Base-by-base conservation (phyloP, 352 stramenopile genomes). In the Peronosclerospora sorghi region DNA sequence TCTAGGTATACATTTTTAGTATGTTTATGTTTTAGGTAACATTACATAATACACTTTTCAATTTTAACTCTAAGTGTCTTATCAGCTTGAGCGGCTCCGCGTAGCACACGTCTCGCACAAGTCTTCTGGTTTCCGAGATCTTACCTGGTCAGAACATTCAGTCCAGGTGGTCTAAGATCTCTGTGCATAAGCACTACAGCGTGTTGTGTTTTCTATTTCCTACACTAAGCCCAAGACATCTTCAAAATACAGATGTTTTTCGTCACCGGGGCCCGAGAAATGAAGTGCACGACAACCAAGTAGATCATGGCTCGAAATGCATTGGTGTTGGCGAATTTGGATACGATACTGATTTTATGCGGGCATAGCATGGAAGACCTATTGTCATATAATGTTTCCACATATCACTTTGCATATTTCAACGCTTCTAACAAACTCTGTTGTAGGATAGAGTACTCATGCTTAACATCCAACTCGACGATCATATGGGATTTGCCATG, bases 181-280 rank as follows among this genome's bases (percentile, higher is more conserved):
- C n/a, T n/a, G n/a, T n/a, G n/a, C n/a, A n/a, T n/a, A n/a, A n/a
- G n/a, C n/a, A n/a, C n/a, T n/a, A n/a, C n/a, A n/a, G n/a, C n/a
- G n/a, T n/a, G n/a, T n/a, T n/a, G n/a, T n/a, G n/a, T n/a, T n/a
- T n/a, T n/a, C n/a, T n/a, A n/a, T n/a, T n/a, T n/a, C n/a, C n/a
- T n/a, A n/a, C n/a, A n/a, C n/a, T n/a, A 86, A 52, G 0, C 74
- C 74, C 71, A 86, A 80, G 27, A 73, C 74, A 55, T 98, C 88
- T 76, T 98, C 93, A 59, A 98, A 97, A 45, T 95, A 96, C 10
- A 97, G 41, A 41, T 86, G 86, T 10, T 88, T 73, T 30, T 88
- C 81, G 51, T 96, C 86, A 0, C 94, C 94, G 51, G 97, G 94
- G 10, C 94, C 94, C 2, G 86, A 97, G 54, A 96, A 98, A 52